Percentiles rank a stretch among this genome's conserved stretches.
Evolutionary conservation across 129 eudicot species (phyloP).

Genomic region (Pseudognaphalium luteoalbum): DNA sequence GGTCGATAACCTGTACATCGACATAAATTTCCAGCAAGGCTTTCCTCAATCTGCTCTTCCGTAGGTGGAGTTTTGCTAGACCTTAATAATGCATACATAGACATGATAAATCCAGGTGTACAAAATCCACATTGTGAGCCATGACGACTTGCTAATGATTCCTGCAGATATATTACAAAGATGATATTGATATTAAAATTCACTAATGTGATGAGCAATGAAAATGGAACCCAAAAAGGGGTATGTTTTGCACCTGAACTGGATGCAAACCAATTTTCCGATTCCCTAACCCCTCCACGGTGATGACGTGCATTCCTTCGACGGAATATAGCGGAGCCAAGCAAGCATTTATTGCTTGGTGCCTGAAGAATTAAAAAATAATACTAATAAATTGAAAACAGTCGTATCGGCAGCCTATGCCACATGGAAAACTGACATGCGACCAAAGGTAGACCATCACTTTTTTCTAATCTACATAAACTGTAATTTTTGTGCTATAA

Average conservation of each 20-base stretch:
- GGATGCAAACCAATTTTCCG: slow-evolving; percentile 85
- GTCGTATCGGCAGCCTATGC: no score
- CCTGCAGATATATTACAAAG: slow-evolving; percentile 42
- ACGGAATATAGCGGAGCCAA: slow-evolving; percentile 94
- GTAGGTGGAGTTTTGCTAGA: slow-evolving; percentile 75
- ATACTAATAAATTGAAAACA: no score
- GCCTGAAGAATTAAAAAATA: slow-evolving; percentile 43
- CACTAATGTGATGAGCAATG: neutral
- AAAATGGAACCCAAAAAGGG: neutral
- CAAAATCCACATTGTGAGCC: slow-evolving; percentile 99
- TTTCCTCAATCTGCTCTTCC: slow-evolving; percentile 90
- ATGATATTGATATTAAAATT: no score
- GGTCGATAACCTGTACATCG: slow-evolving; percentile 98
- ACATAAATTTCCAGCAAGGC: slow-evolving; percentile 93
- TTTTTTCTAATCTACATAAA: no score
- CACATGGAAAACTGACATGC: no score
- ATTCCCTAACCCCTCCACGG: slow-evolving; percentile 95
- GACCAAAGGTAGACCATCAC: no score
- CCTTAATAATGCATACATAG: slow-evolving; percentile 90
- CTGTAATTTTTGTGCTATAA: no score
- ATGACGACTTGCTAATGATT: slow-evolving; percentile 73
- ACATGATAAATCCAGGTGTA: slow-evolving; percentile 98
- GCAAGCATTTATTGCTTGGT: slow-evolving; percentile 95
- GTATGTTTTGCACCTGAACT: slow-evolving; percentile 63
- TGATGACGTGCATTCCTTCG: slow-evolving; percentile 98